phyloP scores from a whole-genome alignment of 345 rosid species.

The Salix brachista region DNA sequence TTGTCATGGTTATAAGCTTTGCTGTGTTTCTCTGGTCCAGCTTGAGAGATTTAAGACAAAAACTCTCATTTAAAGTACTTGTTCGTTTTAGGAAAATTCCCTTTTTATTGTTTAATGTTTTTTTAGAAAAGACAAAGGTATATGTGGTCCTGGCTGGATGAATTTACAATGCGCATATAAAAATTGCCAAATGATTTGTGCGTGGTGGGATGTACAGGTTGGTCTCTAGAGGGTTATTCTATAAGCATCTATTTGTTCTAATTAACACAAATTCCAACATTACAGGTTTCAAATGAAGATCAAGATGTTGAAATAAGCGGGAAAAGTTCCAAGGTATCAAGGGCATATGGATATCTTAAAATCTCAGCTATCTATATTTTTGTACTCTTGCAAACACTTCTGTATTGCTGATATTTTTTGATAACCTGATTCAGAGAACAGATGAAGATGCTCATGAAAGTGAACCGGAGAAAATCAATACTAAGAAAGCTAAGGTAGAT shows the following conservation, averaged over 20 bases:
- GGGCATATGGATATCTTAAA: neutral
- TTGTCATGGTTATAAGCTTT: neutral
- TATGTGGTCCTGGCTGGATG: neutral
- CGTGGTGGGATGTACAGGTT: neutral
- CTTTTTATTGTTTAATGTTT: no score
- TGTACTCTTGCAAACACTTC: neutral
- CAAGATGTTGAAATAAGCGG: constrained; percentile 4
- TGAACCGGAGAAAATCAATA: constrained; percentile 25
- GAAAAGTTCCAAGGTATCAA: constrained; percentile 1
- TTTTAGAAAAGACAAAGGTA: neutral
- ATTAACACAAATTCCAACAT: neutral
- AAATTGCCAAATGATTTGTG: neutral
- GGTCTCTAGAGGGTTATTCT: neutral
- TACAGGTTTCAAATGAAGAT: constrained; percentile 7
- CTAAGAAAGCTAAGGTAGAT: constrained; percentile 51
- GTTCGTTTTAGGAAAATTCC: neutral
- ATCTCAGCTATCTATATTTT: neutral
- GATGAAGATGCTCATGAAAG: constrained; percentile 25
- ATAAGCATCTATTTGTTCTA: neutral
- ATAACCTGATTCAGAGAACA: constrained; percentile 25
- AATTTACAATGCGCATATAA: neutral
- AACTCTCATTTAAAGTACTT: no score
- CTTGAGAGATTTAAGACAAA: neutral
- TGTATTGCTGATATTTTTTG: neutral
- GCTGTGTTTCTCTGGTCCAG: neutral